Evolutionary conservation across 1,284 basidiomycete species (phyloP), one percentile per base, ranked within the genome.

Genomic region (Wallemia ichthyophaga): DNA sequence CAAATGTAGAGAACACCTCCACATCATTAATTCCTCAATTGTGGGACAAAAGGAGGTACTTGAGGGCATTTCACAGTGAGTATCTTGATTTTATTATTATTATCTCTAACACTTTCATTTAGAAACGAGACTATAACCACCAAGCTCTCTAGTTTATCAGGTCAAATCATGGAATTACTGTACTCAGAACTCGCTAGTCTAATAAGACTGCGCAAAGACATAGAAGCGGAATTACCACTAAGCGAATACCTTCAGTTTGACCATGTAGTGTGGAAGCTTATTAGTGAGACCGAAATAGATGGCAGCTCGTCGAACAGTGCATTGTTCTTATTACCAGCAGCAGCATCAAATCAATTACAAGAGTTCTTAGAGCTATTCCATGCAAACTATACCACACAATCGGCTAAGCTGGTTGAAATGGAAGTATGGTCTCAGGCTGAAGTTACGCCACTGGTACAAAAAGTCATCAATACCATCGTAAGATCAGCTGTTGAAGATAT

Each of bases 371-470:
- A 75, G 25, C 73, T 95, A 59, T 94, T 91, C 73, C 80, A 81
- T 61, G 77, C 79, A 63, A 82, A 82, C 13, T 95, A 89, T 88
- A 77, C 96, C 61, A 80, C 81, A 1, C 77, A 77, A 62, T 85
- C 84, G 2, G 88, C 91, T 25, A 86, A 83, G 67, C 72, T 86
- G 15, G 91, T 98, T 5, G 86, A 92, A 67, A 85, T 89, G 64
- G 88, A 92, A 65, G 80, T 80, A 56, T 91, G 88, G 85, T 78
- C 75, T 58, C 83, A 85, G 27, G 74, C 78, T 1, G 89, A 94
- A 59, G 80, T 94, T 1, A 71, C 78, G 0, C 66, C 72, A 2
- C 66, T 72, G 1, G 71, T 83, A 11, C 91, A 95, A 68, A 74
- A 75, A 48, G 73, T 78, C n/a, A 77, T 83, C 54, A 75, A 83